Conservation (phyloP, 352 stramenopile genomes). For the Pythium dissimile region DNA sequence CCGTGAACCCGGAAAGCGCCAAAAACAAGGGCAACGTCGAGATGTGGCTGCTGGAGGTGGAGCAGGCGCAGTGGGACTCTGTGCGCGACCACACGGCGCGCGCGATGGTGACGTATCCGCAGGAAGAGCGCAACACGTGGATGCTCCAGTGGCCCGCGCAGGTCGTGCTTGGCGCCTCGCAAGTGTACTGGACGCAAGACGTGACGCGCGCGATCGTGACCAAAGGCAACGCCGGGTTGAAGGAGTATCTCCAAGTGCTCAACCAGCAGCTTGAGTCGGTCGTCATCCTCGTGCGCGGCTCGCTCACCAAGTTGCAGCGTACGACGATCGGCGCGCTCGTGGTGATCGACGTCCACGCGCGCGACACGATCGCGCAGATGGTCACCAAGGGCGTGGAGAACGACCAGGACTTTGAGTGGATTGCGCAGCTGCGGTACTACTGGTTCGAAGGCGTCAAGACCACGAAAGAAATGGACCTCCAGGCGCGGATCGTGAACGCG, state of each 20-base stretch:
- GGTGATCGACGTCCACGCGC: constrained; percentile 91
- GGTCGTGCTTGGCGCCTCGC: constrained; percentile 89
- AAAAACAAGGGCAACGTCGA: constrained; percentile 95
- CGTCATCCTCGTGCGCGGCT: constrained; percentile 90
- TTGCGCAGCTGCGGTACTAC: constrained; percentile 93
- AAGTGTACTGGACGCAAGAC: constrained; percentile 94
- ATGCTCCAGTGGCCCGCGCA: constrained; percentile 93
- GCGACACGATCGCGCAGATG: constrained; percentile 92
- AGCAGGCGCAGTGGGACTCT: constrained; percentile 90
- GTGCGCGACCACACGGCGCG: constrained; percentile 89
- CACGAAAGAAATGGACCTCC: constrained; percentile 52
- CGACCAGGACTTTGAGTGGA: constrained; percentile 92
- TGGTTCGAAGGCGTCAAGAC: constrained; percentile 77
- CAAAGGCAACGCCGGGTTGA: constrained; percentile 66
- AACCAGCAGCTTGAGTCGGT: constrained; percentile 89
- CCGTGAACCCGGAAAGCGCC: constrained; percentile 88
- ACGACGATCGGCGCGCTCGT: constrained; percentile 92
- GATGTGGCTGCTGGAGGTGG: constrained; percentile 92
- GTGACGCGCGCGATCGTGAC: constrained; percentile 83
- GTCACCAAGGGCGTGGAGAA: constrained; percentile 86
- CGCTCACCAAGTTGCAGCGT: constrained; percentile 88
- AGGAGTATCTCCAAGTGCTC: constrained; percentile 75
- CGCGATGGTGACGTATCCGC: constrained; percentile 84
- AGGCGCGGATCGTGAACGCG: constrained; percentile 88
- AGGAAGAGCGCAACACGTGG: constrained; percentile 81